Percentiles rank a stretch among this genome's conserved stretches.
Evolutionary conservation across 805 yeast genomes (phyloP).

Genomic region (Lipomyces starkeyi): DNA sequence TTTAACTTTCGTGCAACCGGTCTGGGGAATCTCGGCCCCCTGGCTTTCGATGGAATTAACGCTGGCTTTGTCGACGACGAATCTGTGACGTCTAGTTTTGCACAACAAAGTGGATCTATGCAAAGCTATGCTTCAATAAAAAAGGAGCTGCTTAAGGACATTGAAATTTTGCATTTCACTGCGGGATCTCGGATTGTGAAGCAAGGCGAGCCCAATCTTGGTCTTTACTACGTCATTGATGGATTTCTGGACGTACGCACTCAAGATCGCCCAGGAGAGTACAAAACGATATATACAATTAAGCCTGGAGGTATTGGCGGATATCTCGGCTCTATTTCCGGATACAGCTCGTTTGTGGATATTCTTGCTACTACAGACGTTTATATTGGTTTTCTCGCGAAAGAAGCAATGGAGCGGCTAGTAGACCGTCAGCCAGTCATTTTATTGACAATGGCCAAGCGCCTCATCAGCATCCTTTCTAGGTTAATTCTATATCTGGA

Average conservation of each 20-base stretch:
- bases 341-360: conserved; percentile 77
- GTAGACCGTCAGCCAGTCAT: conserved; percentile 78
- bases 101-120: conserved; percentile 2
- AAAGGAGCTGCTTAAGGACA: conserved; percentile 60
- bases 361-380: conserved; percentile 65
- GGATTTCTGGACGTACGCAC: conserved; percentile 74
- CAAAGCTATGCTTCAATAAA: conserved; percentile 22
- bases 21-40: conserved; percentile 16
- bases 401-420: conserved; percentile 63
- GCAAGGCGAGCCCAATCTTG: conserved; percentile 71
- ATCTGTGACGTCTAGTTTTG: conserved; percentile 32
- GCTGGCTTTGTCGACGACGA: conserved; percentile 44
- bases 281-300: conserved; percentile 55
- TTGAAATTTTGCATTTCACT: conserved; percentile 61
- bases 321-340: conserved; percentile 78
- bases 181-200: conserved; percentile 64
- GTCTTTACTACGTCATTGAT: conserved; percentile 78
- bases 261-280: conserved; percentile 35
- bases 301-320: conserved; percentile 86
- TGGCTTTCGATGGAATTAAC: conserved; percentile 19
- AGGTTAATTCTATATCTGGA: conserved; percentile 75
- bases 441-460: conserved; percentile 77
- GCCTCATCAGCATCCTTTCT: conserved; percentile 70
- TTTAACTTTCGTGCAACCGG: conserved; percentile 1
- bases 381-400: conserved; percentile 75